Conservation (phyloP, 768 basidiomycete species). For the Pholiota molesta region DNA sequence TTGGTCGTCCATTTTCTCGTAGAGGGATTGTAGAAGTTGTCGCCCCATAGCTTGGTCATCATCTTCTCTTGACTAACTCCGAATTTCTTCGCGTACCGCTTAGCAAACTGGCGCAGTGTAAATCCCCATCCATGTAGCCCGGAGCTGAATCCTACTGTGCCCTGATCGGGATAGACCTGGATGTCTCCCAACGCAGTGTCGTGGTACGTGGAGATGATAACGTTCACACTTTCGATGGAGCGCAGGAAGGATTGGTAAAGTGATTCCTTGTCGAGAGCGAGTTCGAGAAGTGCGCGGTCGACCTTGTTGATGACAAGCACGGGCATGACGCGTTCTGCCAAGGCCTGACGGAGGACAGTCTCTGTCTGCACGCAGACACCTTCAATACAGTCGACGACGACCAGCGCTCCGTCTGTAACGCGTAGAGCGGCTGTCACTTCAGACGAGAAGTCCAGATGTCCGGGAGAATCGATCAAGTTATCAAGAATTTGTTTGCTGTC, state of each 20-base stretch:
- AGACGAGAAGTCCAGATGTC: constrained; percentile 99
- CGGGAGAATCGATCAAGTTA: constrained; percentile 99
- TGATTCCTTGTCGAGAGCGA: constrained; percentile 95
- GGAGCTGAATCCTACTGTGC: constrained; percentile 98
- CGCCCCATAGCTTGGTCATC: constrained; percentile 97
- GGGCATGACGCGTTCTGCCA: constrained; percentile 98
- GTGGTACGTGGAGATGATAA: constrained; percentile 97
- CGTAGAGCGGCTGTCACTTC: constrained; percentile 98
- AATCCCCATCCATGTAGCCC: constrained; percentile 99
- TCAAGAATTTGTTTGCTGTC: constrained; percentile 92
- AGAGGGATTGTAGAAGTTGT: constrained; percentile 98
- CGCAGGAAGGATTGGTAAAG: constrained; percentile 98
- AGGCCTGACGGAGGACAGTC: constrained; percentile 95
- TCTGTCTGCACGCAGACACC: constrained; percentile 99
- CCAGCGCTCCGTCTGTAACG: constrained; percentile 98
- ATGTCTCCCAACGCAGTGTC: constrained; percentile 94
- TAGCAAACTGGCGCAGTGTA: constrained; percentile 96
- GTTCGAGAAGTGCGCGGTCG: constrained; percentile 97
- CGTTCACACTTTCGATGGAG: constrained; percentile 97
- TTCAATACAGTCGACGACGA: constrained; percentile 98
- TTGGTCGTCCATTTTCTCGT: constrained; percentile 97
- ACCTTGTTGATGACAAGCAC: constrained; percentile 99
- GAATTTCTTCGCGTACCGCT: constrained; percentile 96
- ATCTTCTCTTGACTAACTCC: constrained; percentile 99
- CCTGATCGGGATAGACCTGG: constrained; percentile 98